phyloP scores from a whole-genome alignment of 1,139 yeast species.

The Scheffersomyces titani region DNA sequence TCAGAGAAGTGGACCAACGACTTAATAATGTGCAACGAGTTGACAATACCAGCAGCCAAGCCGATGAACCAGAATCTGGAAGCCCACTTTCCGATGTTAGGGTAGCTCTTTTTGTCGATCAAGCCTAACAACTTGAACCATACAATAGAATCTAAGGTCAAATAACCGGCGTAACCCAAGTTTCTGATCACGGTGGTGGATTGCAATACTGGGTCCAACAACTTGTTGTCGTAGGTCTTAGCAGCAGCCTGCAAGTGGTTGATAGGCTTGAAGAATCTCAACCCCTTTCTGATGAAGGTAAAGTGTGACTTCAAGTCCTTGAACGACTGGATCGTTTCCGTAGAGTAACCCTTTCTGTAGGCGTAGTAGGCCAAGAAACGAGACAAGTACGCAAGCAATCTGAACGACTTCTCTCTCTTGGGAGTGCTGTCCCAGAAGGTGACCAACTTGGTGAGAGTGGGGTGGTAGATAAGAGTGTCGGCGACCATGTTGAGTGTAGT shows the following conservation, averaged over 20 bases:
- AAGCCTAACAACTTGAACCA: constrained; percentile 62
- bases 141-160: constrained; percentile 70
- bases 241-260: constrained; percentile 72
- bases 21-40: constrained; percentile 45
- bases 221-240: constrained; percentile 68
- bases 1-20: constrained; percentile 12
- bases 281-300: constrained; percentile 75
- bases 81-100: constrained; percentile 41
- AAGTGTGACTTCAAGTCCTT: constrained; percentile 57
- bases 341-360: constrained; percentile 59
- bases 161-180: constrained; percentile 72
- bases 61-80: constrained; percentile 82
- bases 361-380: constrained; percentile 70
- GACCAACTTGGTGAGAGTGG: constrained; percentile 63
- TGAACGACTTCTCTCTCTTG: constrained; percentile 72
- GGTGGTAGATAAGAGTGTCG: constrained; percentile 73
- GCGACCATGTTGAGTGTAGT: constrained; percentile 50
- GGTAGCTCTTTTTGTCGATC: constrained; percentile 34
- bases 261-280: constrained; percentile 84
- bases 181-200: constrained; percentile 64
- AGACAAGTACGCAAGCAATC: constrained; percentile 80
- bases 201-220: constrained; percentile 64
- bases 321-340: constrained; percentile 51
- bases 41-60: constrained; percentile 60
- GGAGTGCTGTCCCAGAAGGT: constrained; percentile 67